Base-by-base conservation (phyloP, 2,329 filamentous ascomycete species). In the Rugonectria rugulosa region DNA sequence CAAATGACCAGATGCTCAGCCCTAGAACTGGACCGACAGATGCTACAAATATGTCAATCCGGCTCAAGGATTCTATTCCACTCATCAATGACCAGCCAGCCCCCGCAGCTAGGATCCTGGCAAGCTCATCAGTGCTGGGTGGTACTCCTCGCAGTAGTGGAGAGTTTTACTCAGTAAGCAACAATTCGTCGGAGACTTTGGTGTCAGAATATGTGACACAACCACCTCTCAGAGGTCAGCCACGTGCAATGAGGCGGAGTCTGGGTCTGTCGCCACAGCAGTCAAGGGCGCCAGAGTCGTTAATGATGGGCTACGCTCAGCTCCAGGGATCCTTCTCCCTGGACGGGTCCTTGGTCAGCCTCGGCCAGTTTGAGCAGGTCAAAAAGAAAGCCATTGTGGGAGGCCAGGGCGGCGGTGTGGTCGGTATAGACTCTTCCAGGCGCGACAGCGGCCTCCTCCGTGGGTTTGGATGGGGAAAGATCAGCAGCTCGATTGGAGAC, bases 281-380 rank as follows among this genome's bases (percentile, higher is more conserved):
- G 41, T 70, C 78, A 34, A 79, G 76, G 65, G 72, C 79, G 32
- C 87, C 91, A 1, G 93, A 98, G 71, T 88, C 89, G 1, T 77
- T 99, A 49, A 96, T 99, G 87, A 99, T 99, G 95, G 95, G 93
- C 0, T 99, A 96, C 74, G 94, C 91, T 3, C 95, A 99, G 67
- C 86, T 98, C 3, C 90, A 92, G 73, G 95, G 95, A 4, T 93
- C 91, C 0, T 99, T 99, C 66, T 92, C 88, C 0, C 77, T 99
- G 6, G 95, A 99, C 69, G 92, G 92, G 1, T 97, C 95, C 2
- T 78, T 99, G 19, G 87, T 99, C 56, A 94, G 96, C 66, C 87
- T 96, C 32, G 87, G 87, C 0, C 91, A 91, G 0, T 99, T 99
- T 67, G 95, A 99, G 70, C 91, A 96, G 67, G 93, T 98, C 32